phyloP scores from a whole-genome alignment of 2,329 filamentous ascomycete species.

The Seiridium unicorne region DNA sequence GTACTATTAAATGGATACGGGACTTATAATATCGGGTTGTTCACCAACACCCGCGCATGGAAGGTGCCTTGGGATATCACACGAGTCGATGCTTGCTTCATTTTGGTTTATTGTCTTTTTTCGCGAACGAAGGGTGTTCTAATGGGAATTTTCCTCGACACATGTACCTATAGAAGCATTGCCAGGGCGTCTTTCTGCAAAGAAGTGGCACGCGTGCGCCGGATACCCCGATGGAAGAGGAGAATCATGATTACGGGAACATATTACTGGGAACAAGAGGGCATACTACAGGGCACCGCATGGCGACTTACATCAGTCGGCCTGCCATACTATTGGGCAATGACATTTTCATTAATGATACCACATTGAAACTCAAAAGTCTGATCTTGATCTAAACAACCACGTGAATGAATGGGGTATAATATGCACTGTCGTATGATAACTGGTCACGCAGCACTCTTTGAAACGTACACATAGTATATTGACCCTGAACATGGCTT shows the following conservation, averaged over 20 bases:
- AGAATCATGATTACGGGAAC: conserved; percentile 6
- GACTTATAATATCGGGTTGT: conserved; percentile 7
- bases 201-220: conserved; percentile 24
- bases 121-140: conserved; percentile 5
- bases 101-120: not conserved
- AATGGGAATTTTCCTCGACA: conserved; percentile 12
- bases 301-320: not conserved
- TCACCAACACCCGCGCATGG: conserved; percentile 8
- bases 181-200: conserved; percentile 22
- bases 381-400: not conserved
- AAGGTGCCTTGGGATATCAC: conserved; percentile 8
- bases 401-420: not conserved
- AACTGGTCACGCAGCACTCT: not conserved
- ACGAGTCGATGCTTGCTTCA: conserved; percentile 14
- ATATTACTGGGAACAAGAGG: not conserved
- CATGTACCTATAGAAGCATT: conserved; percentile 25
- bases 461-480: not conserved
- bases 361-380: not conserved
- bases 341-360: not conserved
- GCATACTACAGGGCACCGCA: conserved; percentile 3
- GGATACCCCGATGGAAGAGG: conserved; percentile 28
- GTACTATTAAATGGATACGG: conserved; percentile 9
- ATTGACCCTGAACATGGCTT: not conserved
- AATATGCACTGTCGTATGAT: not conserved
- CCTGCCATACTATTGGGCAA: not conserved